A percentile compares a stretch with the other conserved stretches of the same genome.
Conservation (phyloP, 768 basidiomycete species). For the Leccinum arenicola region DNA sequence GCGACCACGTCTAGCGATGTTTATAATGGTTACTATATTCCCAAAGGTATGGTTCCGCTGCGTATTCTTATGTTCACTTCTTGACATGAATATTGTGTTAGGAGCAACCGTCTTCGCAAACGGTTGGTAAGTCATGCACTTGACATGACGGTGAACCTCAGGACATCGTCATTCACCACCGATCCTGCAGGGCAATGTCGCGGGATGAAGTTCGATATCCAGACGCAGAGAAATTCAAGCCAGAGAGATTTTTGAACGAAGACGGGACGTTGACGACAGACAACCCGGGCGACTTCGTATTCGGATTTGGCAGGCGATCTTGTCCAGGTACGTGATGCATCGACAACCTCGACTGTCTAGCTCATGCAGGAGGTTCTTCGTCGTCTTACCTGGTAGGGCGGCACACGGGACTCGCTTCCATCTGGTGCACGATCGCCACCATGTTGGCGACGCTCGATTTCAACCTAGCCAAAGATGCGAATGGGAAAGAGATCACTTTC, state of each 20-base stretch:
- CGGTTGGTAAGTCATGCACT: background rate
- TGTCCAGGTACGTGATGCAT: background rate
- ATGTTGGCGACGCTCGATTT: background rate
- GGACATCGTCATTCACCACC: background rate
- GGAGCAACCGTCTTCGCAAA: conserved; percentile 2
- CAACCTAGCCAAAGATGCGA: background rate
- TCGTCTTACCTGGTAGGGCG: background rate
- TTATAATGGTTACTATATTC: conserved; percentile 47
- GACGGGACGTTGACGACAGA: background rate
- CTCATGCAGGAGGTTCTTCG: background rate
- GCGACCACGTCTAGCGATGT: conserved; percentile 34
- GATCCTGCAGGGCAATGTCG: background rate
- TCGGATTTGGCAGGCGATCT: background rate
- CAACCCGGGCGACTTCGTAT: background rate
- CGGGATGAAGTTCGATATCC: conserved; percentile 6
- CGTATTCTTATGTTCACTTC: background rate
- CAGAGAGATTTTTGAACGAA: conserved; percentile 7
- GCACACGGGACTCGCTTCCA: background rate
- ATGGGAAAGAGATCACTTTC: background rate
- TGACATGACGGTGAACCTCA: background rate
- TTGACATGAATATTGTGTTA: background rate
- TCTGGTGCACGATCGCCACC: background rate
- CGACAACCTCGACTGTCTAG: background rate
- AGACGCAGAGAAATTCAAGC: conserved; percentile 7
- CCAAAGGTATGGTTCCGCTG: conserved; percentile 33